These are phyloP conservation scores for Aspergillus persii DNA, from an alignment of 2,329 filamentous ascomycete genomes.

Conservation along the genomic window DNA sequence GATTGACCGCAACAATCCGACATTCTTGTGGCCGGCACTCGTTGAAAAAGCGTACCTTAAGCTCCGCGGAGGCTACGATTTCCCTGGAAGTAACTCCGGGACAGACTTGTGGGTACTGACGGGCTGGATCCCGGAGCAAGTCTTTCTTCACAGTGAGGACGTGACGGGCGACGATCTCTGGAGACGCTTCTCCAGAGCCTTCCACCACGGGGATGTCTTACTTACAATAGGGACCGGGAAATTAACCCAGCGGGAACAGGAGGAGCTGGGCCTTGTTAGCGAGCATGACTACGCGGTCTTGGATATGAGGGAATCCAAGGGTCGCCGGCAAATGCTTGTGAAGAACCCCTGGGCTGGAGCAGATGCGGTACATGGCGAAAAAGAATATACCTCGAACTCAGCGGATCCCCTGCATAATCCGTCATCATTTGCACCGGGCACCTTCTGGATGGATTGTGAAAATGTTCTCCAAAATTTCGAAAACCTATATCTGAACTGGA, in stretches of 20 bases:
- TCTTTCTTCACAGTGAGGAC: slow-evolving; percentile 86
- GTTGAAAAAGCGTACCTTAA: slow-evolving; percentile 97
- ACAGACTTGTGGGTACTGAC: slow-evolving; percentile 91
- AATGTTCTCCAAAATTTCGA: slow-evolving; percentile 90
- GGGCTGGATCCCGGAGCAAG: slow-evolving; percentile 94
- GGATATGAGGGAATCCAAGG: slow-evolving; percentile 65
- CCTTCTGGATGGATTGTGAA: slow-evolving; percentile 90
- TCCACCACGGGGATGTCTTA: slow-evolving; percentile 75
- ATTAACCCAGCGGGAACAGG: slow-evolving; percentile 73
- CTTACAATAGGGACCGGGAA: slow-evolving; percentile 88
- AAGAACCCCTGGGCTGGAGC: slow-evolving; percentile 93
- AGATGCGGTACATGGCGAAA: slow-evolving; percentile 48
- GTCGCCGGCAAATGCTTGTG: slow-evolving; percentile 69
- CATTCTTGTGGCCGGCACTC: slow-evolving; percentile 85
- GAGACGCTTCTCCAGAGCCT: slow-evolving; percentile 71
- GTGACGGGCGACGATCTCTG: slow-evolving; percentile 74
- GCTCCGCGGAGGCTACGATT: slow-evolving; percentile 92
- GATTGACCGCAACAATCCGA: slow-evolving; percentile 76
- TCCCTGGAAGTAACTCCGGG: slow-evolving; percentile 94
- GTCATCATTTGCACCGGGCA: slow-evolving; percentile 57
- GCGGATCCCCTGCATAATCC: slow-evolving; percentile 16
- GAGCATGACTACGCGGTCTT: slow-evolving; percentile 94
- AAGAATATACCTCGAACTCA: slow-evolving; percentile 12
- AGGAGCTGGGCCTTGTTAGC: slow-evolving; percentile 75
- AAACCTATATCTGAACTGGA: slow-evolving; percentile 97